Percentiles rank a stretch among this genome's conserved stretches.
These are phyloP conservation scores for Dentipellis sp. DNA, from an alignment of 768 basidiomycete species.

Conservation along the genomic window DNA sequence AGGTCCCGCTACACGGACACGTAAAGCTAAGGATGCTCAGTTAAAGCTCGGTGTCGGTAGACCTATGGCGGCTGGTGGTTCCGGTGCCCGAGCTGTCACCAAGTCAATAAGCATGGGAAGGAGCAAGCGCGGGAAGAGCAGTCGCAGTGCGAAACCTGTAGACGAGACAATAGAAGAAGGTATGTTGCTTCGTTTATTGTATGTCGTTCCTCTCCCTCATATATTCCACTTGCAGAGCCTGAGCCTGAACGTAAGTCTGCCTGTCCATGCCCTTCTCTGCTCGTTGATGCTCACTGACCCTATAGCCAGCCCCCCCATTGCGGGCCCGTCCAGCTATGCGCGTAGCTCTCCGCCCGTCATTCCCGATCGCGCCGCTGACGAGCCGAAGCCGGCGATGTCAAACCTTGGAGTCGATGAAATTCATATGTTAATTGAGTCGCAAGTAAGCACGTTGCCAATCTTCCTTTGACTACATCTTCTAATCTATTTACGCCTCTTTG, in stretches of 20 bases:
- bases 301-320: no score
- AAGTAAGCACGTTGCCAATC: not conserved
- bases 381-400: no score
- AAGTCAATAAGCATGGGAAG: slow-evolving; percentile 45
- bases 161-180: slow-evolving; percentile 50
- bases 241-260: not conserved
- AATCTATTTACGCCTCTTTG: not conserved
- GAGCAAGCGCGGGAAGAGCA: slow-evolving; percentile 40
- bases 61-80: slow-evolving; percentile 56
- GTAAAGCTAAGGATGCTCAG: slow-evolving; percentile 69
- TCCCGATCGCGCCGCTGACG: not conserved
- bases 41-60: slow-evolving; percentile 63
- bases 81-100: slow-evolving; percentile 56
- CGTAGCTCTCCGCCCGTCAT: not conserved
- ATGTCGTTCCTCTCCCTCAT: not conserved
- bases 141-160: slow-evolving; percentile 36
- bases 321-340: no score
- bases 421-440: not conserved
- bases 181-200: slow-evolving; percentile 4
- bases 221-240: not conserved
- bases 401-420: no score
- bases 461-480: not conserved
- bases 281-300: no score
- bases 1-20: slow-evolving; percentile 34
- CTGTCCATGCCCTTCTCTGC: no score